phyloP scores from a whole-genome alignment of 2,329 filamentous ascomycete species.

The Nothophoma quercina region DNA sequence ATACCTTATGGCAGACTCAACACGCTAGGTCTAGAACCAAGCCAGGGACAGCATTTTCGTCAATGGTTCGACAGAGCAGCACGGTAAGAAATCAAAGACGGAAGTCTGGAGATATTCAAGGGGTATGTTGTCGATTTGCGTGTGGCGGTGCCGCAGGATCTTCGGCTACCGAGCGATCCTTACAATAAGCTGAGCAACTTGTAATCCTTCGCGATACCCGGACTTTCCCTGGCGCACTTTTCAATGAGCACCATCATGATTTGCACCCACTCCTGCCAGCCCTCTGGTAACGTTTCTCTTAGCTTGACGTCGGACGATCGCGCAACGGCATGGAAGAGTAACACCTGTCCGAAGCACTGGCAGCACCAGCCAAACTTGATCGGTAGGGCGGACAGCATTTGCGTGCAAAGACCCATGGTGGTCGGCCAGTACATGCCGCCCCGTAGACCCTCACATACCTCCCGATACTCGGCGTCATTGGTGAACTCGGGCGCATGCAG shows the following conservation, averaged over 20 bases:
- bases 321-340: constrained; percentile 45
- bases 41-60: background rate
- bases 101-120: background rate
- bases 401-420: constrained; percentile 46
- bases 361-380: constrained; percentile 50
- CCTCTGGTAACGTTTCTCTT: constrained; percentile 41
- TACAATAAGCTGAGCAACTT: constrained; percentile 44
- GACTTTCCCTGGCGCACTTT: constrained; percentile 42
- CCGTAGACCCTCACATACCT: constrained; percentile 38
- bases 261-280: constrained; percentile 47
- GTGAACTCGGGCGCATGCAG: constrained; percentile 41
- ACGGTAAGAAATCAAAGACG: background rate
- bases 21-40: background rate
- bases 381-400: constrained; percentile 46
- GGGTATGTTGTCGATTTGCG: background rate
- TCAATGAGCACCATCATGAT: constrained; percentile 48
- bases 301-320: constrained; percentile 38
- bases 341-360: constrained; percentile 48
- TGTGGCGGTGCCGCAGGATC: constrained; percentile 12
- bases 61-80: background rate
- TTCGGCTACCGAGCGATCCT: constrained; percentile 5
- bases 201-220: constrained; percentile 46
- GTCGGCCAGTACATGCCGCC: constrained; percentile 50
- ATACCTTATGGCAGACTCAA: background rate
- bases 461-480: constrained; percentile 42